Base-by-base conservation (phyloP, 495 filamentous ascomycete species). In the Aspergillus baeticus region DNA sequence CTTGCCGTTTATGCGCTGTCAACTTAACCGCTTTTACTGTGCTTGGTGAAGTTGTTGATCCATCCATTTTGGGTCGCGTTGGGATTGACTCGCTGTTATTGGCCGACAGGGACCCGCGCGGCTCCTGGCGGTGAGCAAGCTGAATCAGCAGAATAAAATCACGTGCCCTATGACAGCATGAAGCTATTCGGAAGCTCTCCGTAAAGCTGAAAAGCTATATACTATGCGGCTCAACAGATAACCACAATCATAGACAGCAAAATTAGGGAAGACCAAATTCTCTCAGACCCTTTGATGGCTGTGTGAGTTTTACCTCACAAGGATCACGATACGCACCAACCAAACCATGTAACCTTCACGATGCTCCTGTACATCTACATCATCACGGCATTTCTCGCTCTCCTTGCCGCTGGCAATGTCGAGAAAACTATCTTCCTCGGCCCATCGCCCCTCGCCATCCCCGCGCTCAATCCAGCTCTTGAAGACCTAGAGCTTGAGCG, bases 401-500 rank as follows among this genome's bases (percentile, higher is more conserved):
- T 55, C 58, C 51, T 60, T 26, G 62, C 63, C 20, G 55, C 58
- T 35, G 90, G 83, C 65, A 97, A 98, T 68, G 86, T 88, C 57
- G 94, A 98, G 69, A 98, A 98, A 69, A 80, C 81, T 62, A 91
- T 98, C 63, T 98, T 98, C 75, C 69, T 87, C 38, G 91, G 79
- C 20, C 94, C 94, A 18, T 59, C 70, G 14, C 57, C 73, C 10
- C 59, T 80, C 62, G 66, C 72, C 31, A 63, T 89, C 29, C 80
- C 85, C 8, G 67, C 77, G 10, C 69, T 75, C 22, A 78, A 81
- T 58, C 82, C 86, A 21, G 77, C 75, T 37, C 69, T 93, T 21
- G 80, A 86, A 44, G 75, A 86, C 64, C 78, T 94, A 18, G 79
- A 83, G 45, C 77, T 96, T 42, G 74, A 83, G 61, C 66, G 75